These are phyloP conservation scores for Spathaspora jeffriesii DNA, from an alignment of 1,139 yeast genomes.

Conservation along the genomic window DNA sequence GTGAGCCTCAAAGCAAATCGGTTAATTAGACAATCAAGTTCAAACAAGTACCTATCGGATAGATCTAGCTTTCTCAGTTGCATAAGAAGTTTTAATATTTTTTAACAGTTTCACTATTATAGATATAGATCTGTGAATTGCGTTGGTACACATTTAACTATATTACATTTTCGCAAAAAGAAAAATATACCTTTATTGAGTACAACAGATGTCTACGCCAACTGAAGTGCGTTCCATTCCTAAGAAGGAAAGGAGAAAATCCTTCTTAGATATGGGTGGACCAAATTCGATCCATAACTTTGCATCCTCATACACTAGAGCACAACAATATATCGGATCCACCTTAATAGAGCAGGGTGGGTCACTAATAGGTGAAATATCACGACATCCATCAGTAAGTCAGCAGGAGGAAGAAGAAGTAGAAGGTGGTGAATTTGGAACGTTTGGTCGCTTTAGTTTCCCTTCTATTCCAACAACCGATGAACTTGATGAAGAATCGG, in stretches of 20 bases:
- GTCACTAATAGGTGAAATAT: neutral
- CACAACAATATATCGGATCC: constrained; percentile 56
- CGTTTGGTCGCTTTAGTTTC: constrained; percentile 7
- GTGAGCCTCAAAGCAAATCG: neutral
- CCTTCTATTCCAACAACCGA: neutral
- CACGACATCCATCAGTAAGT: constrained; percentile 7
- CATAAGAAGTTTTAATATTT: neutral
- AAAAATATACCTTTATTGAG: neutral
- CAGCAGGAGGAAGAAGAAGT: constrained; percentile 9
- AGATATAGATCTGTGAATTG: neutral
- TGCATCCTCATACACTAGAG: constrained; percentile 77
- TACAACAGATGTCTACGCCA: constrained; percentile 2
- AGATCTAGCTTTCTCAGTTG: neutral
- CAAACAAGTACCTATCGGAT: neutral
- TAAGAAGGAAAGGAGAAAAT: constrained; percentile 15
- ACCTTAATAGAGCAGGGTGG: constrained; percentile 21
- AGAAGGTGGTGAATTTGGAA: constrained; percentile 4
- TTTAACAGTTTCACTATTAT: neutral
- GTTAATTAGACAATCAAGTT: neutral
- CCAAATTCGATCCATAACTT: constrained; percentile 73
- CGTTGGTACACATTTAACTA: neutral
- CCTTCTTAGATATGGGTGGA: constrained; percentile 41
- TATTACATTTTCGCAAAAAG: neutral
- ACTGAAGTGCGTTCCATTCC: constrained; percentile 3
- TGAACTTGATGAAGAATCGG: neutral